A percentile compares a stretch with the other conserved stretches of the same genome.
Evolutionary conservation across 2,329 filamentous ascomycete genomes (phyloP).

Genomic region (Neonectria ditissima): DNA sequence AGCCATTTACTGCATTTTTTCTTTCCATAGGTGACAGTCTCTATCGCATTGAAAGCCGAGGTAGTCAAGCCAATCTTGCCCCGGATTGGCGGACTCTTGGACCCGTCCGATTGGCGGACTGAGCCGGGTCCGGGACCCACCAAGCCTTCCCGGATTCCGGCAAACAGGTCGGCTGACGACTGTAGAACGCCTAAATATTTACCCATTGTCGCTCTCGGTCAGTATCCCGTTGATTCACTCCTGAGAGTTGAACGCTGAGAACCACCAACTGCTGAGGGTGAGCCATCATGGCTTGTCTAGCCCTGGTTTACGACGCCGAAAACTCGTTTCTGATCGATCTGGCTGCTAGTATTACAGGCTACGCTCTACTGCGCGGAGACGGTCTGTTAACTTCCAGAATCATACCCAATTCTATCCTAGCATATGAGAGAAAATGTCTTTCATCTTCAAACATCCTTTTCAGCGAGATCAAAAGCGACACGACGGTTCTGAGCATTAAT

Average conservation of each 20-base stretch:
- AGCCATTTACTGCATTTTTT: neutral
- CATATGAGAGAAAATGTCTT: neutral
- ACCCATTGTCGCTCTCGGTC: conserved; percentile 8
- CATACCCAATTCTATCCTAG: neutral
- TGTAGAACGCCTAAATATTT: conserved; percentile 27
- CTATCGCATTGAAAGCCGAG: neutral
- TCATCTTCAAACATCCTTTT: neutral
- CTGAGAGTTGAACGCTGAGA: too few relatives aligned
- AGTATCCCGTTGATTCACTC: neutral
- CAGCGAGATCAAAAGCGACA: neutral
- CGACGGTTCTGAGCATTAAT: neutral
- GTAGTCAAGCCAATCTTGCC: neutral
- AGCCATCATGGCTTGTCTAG: conserved; percentile 20
- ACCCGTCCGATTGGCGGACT: conserved; percentile 21
- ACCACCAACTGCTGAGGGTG: neutral
- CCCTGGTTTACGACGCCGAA: conserved; percentile 17
- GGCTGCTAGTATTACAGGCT: conserved; percentile 28
- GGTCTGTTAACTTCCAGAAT: neutral
- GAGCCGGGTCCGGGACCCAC: conserved; percentile 6
- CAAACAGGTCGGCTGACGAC: neutral
- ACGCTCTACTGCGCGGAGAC: neutral
- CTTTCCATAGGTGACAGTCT: neutral
- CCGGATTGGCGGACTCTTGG: conserved; percentile 17
- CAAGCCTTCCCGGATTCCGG: neutral
- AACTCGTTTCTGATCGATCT: conserved; percentile 20